Evolutionary conservation across 2,329 filamentous ascomycete genomes (phyloP), one percentile per base, ranked within the genome.

Genomic region (Achaetomium macrosporum): DNA sequence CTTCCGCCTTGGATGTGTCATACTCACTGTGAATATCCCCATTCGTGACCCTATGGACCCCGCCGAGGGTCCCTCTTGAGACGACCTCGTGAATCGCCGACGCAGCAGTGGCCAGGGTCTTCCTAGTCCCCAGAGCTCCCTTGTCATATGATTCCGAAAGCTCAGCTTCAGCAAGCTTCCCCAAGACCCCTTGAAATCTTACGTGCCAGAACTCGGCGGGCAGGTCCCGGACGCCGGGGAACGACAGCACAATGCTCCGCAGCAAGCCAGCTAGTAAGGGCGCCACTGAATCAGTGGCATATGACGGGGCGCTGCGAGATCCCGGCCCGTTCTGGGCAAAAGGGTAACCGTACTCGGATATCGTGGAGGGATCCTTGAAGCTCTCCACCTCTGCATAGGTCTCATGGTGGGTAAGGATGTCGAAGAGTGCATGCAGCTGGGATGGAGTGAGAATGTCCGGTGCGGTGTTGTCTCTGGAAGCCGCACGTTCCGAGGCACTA

Each of bases 81-180:
- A 87, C 71, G 63, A 84, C 82, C 68, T 90, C 88, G 50, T 88
- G 74, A 52, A 91, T 68, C 7, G 82, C 80, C 35, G 85, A 85
- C 10, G 83, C 76, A 0, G 84, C 87, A 7, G 88, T 89, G 0
- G 87, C 81, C 45, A 92, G 69, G 17, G 85, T 87, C 70, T 90
- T 90, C 47, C 88, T 76, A 54, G 84, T 83, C 0, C 88, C 88
- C 59, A 92, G 70, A 0, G 82, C 76, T 13, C 85, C 87, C 68
- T 90, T 90, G 66, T 92, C 88, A 63, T 90, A 92, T 65, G 85
- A 90, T 67, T 92, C 88, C 1, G 85, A 90, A 31, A 92, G 72
- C 47, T 88, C 82, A 2, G 82, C 85, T 31, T 83, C 77, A 9
- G 77, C 83, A 50, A 92, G 71, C 61, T 81, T 76, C 60, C 73